Conservation (phyloP, 768 basidiomycete species). For the Boletus fagicola region DNA sequence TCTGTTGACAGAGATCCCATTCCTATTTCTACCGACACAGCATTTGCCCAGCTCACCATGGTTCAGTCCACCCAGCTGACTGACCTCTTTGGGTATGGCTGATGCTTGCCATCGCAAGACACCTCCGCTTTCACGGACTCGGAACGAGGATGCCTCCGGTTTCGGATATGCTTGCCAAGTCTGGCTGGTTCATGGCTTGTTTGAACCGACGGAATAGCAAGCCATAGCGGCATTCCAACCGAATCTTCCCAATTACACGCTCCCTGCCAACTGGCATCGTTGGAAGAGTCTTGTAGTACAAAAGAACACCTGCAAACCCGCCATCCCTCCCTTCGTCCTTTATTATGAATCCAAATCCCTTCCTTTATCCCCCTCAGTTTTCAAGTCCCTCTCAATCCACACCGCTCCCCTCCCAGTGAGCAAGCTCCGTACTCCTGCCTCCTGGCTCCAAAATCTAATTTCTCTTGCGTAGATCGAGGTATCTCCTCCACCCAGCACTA, state of each 20-base stretch:
- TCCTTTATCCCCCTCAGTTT: too few species aligned
- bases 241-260: neutral
- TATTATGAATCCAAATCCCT: neutral
- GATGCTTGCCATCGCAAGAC: neutral
- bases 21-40: neutral
- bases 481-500: neutral
- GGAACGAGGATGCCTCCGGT: neutral
- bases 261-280: conserved; percentile 4
- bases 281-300: conserved; percentile 3
- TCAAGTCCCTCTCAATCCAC: neutral
- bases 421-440: too few species aligned
- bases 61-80: neutral
- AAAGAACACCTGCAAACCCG: neutral
- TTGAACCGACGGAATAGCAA: neutral
- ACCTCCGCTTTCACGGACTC: neutral
- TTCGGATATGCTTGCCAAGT: neutral
- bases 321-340: neutral
- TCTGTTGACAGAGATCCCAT: neutral
- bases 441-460: neutral
- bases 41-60: neutral
- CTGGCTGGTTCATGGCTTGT: neutral
- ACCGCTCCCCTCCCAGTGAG: neutral
- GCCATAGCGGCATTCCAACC: neutral
- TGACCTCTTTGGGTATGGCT: neutral
- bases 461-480: neutral